Conservation (phyloP, 805 yeast species). For the Jamesozyma lodderae region DNA sequence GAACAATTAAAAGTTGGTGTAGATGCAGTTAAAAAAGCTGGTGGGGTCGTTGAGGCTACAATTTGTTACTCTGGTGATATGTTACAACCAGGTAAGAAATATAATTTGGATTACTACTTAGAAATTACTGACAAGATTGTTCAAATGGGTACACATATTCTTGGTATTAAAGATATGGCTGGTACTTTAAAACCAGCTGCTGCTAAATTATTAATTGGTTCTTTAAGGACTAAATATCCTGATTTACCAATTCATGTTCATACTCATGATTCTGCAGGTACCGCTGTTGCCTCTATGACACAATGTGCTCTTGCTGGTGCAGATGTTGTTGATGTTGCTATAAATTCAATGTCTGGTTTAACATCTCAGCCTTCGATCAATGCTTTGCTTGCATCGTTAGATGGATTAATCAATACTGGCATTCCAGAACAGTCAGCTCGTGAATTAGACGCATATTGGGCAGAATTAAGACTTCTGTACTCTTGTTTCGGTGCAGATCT, state of each 20-base stretch:
- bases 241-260: conserved; percentile 96
- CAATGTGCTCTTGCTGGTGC: conserved; percentile 96
- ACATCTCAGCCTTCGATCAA: conserved; percentile 96
- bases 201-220: conserved; percentile 69
- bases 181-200: conserved; percentile 97
- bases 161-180: conserved; percentile 99
- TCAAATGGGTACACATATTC: conserved; percentile 87
- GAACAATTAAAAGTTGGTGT: conserved; percentile 97
- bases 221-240: conserved; percentile 81
- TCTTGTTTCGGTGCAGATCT: conserved; percentile 97
- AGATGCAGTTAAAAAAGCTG: conserved; percentile 94
- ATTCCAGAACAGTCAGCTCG: conserved; percentile 59
- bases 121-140: conserved; percentile 76
- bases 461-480: conserved; percentile 93
- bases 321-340: conserved; percentile 94
- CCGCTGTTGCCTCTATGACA: conserved; percentile 95
- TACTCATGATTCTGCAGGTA: conserved; percentile 99
- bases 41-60: conserved; percentile 98
- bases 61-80: conserved; percentile 98
- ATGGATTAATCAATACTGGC: conserved; percentile 74
- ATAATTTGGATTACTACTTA: conserved; percentile 84
- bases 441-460: conserved; percentile 93
- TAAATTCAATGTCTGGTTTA: conserved; percentile 96
- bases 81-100: conserved; percentile 92
- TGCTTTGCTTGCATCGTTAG: conserved; percentile 86